These are phyloP conservation scores for Stagonosporopsis vannaccii DNA, from an alignment of 2,329 filamentous ascomycete genomes.

Conservation along the genomic window DNA sequence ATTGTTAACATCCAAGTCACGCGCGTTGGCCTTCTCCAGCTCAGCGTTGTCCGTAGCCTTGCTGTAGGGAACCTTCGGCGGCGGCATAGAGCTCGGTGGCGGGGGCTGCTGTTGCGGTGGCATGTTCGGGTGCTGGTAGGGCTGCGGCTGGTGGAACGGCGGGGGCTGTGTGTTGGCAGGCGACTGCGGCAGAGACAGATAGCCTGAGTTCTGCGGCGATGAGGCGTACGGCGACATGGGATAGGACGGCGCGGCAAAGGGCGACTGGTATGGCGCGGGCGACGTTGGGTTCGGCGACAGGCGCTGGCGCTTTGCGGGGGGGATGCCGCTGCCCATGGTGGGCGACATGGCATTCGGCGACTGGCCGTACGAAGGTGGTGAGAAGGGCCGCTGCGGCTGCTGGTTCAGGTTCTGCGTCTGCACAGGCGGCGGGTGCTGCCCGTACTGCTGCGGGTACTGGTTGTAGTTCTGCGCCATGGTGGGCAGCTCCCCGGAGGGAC, in stretches of 20 bases:
- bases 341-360: conserved; percentile 62
- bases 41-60: conserved; percentile 52
- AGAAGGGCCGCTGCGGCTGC: conserved; percentile 52
- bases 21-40: conserved; percentile 61
- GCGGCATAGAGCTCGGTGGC: conserved; percentile 62
- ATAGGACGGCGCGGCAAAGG: conserved; percentile 56
- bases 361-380: conserved; percentile 54
- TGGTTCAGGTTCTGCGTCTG: conserved; percentile 50
- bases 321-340: conserved; percentile 53
- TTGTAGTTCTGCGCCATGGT: conserved; percentile 45
- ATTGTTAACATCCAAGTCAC: conserved; percentile 70
- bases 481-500: conserved; percentile 37
- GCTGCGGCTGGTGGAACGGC: conserved; percentile 62
- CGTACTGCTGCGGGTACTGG: conserved; percentile 34
- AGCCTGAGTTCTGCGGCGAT: conserved; percentile 40
- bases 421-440: conserved; percentile 41
- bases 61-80: conserved; percentile 66
- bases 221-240: conserved; percentile 48
- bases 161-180: conserved; percentile 41
- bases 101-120: conserved; percentile 26
- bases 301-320: conserved; percentile 76
- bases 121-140: conserved; percentile 41
- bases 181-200: conserved; percentile 43
- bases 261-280: conserved; percentile 54
- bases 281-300: conserved; percentile 73